Evolutionary conservation across 2,329 filamentous ascomycete genomes (phyloP).

Genomic region (Didymella glomerata): DNA sequence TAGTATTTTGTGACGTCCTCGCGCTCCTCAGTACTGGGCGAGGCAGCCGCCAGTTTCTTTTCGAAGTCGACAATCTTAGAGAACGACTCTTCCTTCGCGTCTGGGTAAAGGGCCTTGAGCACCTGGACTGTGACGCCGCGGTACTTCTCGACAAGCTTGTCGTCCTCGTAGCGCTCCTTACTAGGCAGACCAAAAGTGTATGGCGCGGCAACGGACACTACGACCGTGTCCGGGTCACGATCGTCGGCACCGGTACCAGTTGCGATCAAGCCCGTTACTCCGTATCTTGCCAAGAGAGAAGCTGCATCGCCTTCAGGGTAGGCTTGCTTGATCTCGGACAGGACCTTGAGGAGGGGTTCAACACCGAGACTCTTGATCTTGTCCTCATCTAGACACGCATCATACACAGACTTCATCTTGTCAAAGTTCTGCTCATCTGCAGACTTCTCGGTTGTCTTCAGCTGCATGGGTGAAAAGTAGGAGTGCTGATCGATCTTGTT

Average conservation of each 20-base stretch:
- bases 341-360: slow-evolving; percentile 63
- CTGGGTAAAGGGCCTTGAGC: slow-evolving; percentile 33
- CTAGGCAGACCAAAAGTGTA: slow-evolving; percentile 56
- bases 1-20: slow-evolving; percentile 73
- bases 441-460: slow-evolving; percentile 48
- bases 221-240: slow-evolving; percentile 63
- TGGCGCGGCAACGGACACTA: slow-evolving; percentile 59
- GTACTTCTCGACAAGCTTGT: slow-evolving; percentile 44
- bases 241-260: slow-evolving; percentile 55
- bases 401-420: slow-evolving; percentile 70
- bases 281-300: slow-evolving; percentile 57
- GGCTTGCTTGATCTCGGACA: slow-evolving; percentile 59
- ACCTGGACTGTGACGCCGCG: slow-evolving; percentile 36
- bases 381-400: slow-evolving; percentile 71
- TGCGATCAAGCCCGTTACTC: slow-evolving; percentile 48
- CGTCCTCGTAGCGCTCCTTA: slow-evolving; percentile 49
- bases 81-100: slow-evolving; percentile 45
- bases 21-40: slow-evolving; percentile 65
- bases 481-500: slow-evolving; percentile 54
- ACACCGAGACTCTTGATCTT: slow-evolving; percentile 64
- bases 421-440: slow-evolving; percentile 70
- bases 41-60: slow-evolving; percentile 67
- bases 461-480: slow-evolving; percentile 56
- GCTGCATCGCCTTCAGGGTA: slow-evolving; percentile 53
- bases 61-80: slow-evolving; percentile 61